These are phyloP conservation scores for Plantago coronopus DNA, from an alignment of 305 asterid genomes.

Conservation along the genomic window DNA sequence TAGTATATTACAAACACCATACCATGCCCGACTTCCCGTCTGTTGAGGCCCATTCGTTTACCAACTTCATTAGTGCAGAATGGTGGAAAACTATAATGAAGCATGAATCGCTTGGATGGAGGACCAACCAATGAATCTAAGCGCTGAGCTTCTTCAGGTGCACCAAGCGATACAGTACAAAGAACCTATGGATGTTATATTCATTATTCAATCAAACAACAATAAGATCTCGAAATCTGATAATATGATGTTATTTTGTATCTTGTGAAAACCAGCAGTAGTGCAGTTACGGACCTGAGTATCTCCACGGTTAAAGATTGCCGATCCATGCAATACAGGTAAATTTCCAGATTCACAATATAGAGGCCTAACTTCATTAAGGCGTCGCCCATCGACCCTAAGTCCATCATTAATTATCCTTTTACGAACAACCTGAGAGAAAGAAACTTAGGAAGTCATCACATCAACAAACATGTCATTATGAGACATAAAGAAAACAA, in stretches of 20 bases:
- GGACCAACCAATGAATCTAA: conserved; percentile 89
- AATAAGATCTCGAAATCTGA: conserved; percentile 13
- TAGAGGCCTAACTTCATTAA: conserved; percentile 89
- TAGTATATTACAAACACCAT: no score
- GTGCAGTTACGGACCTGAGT: conserved; percentile 63
- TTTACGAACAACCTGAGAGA: conserved; percentile 72
- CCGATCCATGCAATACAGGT: conserved; percentile 81
- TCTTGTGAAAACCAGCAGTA: conserved; percentile 6
- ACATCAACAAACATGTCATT: conserved; percentile 19
- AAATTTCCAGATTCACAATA: conserved; percentile 87
- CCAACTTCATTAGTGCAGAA: conserved; percentile 94
- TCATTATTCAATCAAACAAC: conserved; percentile 23
- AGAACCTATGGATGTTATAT: conserved; percentile 60
- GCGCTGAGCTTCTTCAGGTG: conserved; percentile 95
- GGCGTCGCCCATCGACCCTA: conserved; percentile 88
- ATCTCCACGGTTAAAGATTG: conserved; percentile 89
- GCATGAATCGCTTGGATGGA: conserved; percentile 92
- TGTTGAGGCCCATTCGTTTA: conserved; percentile 75
- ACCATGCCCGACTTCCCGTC: conserved; percentile 99
- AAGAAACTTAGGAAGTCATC: conserved; percentile 29
- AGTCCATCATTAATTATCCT: conserved; percentile 81
- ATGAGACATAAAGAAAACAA: not conserved
- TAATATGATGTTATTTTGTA: conserved; percentile 4
- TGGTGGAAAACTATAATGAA: conserved; percentile 95
- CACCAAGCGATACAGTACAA: conserved; percentile 94